A percentile compares a stretch with the other conserved stretches of the same genome.
Conservation (phyloP, 345 rosid genomes). For the Raphanus raphanistrum region DNA sequence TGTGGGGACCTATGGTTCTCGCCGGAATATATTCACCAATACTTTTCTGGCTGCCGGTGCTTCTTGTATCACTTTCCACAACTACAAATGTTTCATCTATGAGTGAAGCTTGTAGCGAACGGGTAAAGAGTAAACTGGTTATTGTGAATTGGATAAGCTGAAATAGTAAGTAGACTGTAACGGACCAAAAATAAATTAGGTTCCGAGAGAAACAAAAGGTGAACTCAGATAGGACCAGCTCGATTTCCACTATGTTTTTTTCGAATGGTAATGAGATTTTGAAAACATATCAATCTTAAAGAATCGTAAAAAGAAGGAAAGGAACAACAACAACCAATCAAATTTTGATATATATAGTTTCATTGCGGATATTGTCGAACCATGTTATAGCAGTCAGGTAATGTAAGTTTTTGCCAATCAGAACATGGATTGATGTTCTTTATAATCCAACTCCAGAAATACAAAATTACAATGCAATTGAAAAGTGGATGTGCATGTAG, state of each 20-base stretch:
- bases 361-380: slow-evolving; percentile 24
- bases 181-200: slow-evolving; percentile 35
- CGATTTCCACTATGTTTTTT: slow-evolving; percentile 49
- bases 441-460: slow-evolving; percentile 5
- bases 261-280: slow-evolving; percentile 33
- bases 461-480: slow-evolving; percentile 20
- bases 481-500: not conserved
- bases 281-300: slow-evolving; percentile 24
- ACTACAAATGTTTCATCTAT: slow-evolving; percentile 1
- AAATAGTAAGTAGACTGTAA: slow-evolving; percentile 28
- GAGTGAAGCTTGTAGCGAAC: slow-evolving; percentile 4
- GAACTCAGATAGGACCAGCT: slow-evolving; percentile 59
- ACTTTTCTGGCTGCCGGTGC: slow-evolving; percentile 9
- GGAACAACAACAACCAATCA: slow-evolving; percentile 13
- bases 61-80: not conserved
- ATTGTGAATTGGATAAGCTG: not conserved
- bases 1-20: slow-evolving; percentile 24
- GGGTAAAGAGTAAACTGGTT: not conserved
- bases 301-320: not conserved
- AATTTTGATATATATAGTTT: slow-evolving; percentile 8
- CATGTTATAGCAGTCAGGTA: slow-evolving; percentile 24
- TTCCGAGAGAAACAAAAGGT: slow-evolving; percentile 37
- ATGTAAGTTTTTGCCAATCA: slow-evolving; percentile 27
- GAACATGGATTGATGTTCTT: slow-evolving; percentile 23
- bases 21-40: slow-evolving; percentile 24